These are phyloP conservation scores for Phalaenopsis equestris DNA, from an alignment of 106 monocot species.

Conservation along the genomic window DNA sequence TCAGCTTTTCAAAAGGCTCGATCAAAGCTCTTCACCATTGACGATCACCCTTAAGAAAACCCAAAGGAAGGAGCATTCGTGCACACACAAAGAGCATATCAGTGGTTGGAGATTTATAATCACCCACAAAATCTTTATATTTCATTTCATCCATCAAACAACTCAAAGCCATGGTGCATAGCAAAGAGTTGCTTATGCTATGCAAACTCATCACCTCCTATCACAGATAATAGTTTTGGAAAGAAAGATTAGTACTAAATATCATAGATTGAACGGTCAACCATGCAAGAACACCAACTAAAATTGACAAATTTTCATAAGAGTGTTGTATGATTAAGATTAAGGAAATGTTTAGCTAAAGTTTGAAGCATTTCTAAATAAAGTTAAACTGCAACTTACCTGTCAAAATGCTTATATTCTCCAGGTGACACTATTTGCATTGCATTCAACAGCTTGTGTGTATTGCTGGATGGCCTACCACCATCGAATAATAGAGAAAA, in stretches of 20 bases:
- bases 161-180: neutral
- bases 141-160: neutral
- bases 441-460: conserved; percentile 35
- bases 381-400: neutral
- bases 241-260: neutral
- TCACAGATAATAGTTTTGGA: neutral
- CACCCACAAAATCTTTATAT: too few species aligned
- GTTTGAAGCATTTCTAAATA: neutral
- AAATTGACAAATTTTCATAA: neutral
- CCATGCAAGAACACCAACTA: neutral
- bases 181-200: neutral
- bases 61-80: neutral
- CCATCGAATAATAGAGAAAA: neutral
- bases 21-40: neutral
- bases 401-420: neutral
- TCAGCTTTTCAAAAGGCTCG: neutral
- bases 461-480: conserved; percentile 27
- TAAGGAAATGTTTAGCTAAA: neutral
- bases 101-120: too few species aligned
- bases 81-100: neutral
- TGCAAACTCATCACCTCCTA: neutral
- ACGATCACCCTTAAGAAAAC: neutral
- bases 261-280: neutral
- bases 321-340: neutral
- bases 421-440: conserved; percentile 43